Base-by-base conservation (phyloP, 2,329 filamentous ascomycete species). In the Colletotrichum acutatum region DNA sequence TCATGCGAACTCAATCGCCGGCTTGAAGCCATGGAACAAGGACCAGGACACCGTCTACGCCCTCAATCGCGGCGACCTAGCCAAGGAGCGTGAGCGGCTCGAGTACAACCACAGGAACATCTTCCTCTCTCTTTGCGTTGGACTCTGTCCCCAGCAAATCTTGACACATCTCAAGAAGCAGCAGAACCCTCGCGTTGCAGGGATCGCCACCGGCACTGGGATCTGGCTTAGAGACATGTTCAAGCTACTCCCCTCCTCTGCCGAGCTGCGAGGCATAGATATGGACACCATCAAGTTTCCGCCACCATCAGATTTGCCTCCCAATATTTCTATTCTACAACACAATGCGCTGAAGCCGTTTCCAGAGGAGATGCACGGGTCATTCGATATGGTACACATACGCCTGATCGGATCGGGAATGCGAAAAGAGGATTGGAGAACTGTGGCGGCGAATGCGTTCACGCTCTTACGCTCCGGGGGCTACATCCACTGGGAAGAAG, bases 221-320 rank as follows among this genome's bases (percentile, higher is more conserved):
- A 64, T 78, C n/a, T 78, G 76, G 75, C 76, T 77, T 14, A 54
- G 28, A 11, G 74, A 76, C 34, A 62, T 77, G 32, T 74, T 76
- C 7, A 26, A 56, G 4, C 49, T 62, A 16, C 61, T 78, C 4
- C 71, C 75, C 0, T 19, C 42, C 1, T 37, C 64, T 9, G 53
- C 75, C 16, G 57, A 66, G 24, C 56, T 78, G 8, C 54, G 72
- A 26, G 76, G 76, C 3, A 75, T 65, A 52, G 76, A 77, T 56
- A 66, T 76, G 34, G 76, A 77, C 49, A 30, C 66, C 4, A 73
- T 72, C 7, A 77, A 77, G 49, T 77, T 77, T 30, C 75, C 74
- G 3, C 28, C 52, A 4, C 22, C 67, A 2, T 49, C 62, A 4
- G 42, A 70, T 6, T 32, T 76, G 11, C 66, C 75, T 19, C 19